Conservation (phyloP, 345 rosid species). For the Laguncularia racemosa region DNA sequence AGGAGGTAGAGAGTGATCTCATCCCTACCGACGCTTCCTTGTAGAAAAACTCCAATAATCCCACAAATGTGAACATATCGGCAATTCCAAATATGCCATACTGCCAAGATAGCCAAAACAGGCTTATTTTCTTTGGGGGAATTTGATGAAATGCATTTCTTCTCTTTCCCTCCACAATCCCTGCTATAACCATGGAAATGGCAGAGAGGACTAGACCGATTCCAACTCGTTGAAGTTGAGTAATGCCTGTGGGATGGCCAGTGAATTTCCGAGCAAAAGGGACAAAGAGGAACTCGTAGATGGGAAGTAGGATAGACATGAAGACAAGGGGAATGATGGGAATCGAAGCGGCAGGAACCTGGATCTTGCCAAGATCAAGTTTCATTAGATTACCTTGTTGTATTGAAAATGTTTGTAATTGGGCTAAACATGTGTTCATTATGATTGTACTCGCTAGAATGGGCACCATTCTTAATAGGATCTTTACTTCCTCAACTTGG, state of each 20-base stretch:
- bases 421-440: slow-evolving; percentile 38
- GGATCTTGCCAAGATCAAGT: slow-evolving; percentile 18
- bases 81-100: slow-evolving; percentile 33
- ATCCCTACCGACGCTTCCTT: slow-evolving; percentile 34
- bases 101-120: slow-evolving; percentile 36
- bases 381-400: slow-evolving; percentile 36
- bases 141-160: slow-evolving; percentile 10
- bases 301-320: slow-evolving; percentile 30
- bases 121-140: slow-evolving; percentile 13
- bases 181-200: slow-evolving; percentile 34
- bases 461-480: slow-evolving; percentile 34
- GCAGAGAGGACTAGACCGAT: slow-evolving; percentile 36
- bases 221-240: slow-evolving; percentile 33
- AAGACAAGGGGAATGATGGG: slow-evolving; percentile 30
- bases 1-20: slow-evolving; percentile 37
- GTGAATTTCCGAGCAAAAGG: slow-evolving; percentile 33
- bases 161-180: slow-evolving; percentile 34
- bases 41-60: slow-evolving; percentile 41
- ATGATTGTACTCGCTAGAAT: slow-evolving; percentile 33
- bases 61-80: slow-evolving; percentile 43
- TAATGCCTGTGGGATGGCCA: slow-evolving; percentile 29
- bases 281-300: slow-evolving; percentile 26
- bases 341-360: slow-evolving; percentile 28
- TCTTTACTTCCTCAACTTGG: slow-evolving; percentile 47
- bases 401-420: slow-evolving; percentile 32